Evolutionary conservation across 192 early-diverging fungal genomes (phyloP).

Genomic region (Funneliformis geosporum): DNA sequence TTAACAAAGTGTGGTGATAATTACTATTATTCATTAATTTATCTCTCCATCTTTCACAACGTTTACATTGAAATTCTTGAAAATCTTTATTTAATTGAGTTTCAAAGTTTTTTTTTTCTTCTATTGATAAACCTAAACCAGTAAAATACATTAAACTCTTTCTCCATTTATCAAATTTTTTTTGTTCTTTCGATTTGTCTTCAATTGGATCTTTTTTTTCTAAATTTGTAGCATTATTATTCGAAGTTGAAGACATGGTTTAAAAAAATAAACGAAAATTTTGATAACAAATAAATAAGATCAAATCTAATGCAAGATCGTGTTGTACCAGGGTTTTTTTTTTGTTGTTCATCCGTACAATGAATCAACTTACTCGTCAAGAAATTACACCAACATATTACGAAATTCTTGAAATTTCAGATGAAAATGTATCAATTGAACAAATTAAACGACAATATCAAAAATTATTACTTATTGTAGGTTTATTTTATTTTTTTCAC

Average conservation of each 20-base stretch:
- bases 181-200: slow-evolving; percentile 50
- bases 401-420: slow-evolving; percentile 52
- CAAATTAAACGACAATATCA: slow-evolving; percentile 60
- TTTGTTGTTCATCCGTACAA: not conserved
- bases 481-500: not conserved
- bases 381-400: slow-evolving; percentile 42
- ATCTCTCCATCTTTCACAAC: slow-evolving; percentile 79
- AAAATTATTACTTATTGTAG: slow-evolving; percentile 53
- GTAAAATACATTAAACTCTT: slow-evolving; percentile 59
- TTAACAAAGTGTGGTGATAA: slow-evolving; percentile 10
- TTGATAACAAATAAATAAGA: too few species aligned
- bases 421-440: slow-evolving; percentile 39
- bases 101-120: slow-evolving; percentile 45
- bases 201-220: not conserved
- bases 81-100: slow-evolving; percentile 46
- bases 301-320: not conserved
- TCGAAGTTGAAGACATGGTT: not conserved
- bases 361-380: not conserved
- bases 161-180: slow-evolving; percentile 64
- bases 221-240: not conserved
- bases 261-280: too few species aligned
- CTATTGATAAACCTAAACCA: slow-evolving; percentile 58
- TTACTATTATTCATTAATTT: slow-evolving; percentile 70
- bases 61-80: slow-evolving; percentile 54
- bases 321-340: not conserved